Conservation (phyloP, 306 rosid genomes). For the Quercus agrifolia region DNA sequence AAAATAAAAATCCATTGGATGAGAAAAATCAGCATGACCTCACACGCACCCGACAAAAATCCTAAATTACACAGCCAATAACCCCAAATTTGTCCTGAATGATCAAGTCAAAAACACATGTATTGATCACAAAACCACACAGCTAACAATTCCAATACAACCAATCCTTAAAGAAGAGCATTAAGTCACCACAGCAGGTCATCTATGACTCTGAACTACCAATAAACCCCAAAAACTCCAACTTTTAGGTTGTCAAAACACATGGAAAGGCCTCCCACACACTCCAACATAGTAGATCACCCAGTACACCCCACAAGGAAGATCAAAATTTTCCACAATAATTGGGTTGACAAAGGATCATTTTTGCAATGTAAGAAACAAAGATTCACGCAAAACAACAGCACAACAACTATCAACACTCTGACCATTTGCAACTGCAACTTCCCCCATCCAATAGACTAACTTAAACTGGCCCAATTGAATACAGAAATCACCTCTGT, state of each 20-base stretch:
- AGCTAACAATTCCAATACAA: neutral
- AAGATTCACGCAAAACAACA: constrained; percentile 25
- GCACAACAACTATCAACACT: neutral
- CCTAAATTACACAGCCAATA: neutral
- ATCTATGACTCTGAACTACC: neutral
- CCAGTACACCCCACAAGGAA: constrained; percentile 13
- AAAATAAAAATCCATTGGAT: constrained; percentile 7
- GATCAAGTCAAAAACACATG: constrained; percentile 1
- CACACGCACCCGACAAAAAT: constrained; percentile 18
- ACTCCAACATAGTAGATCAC: constrained; percentile 1
- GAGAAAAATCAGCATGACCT: neutral
- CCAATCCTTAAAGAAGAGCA: constrained; percentile 13
- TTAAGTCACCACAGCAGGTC: constrained; percentile 2
- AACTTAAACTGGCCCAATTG: neutral
- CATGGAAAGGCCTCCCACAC: neutral
- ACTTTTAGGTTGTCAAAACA: constrained; percentile 9
- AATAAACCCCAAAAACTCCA: constrained; percentile 7
- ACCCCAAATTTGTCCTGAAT: neutral
- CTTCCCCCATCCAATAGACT: constrained; percentile 14
- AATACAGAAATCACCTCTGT: neutral
- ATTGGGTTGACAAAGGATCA: constrained; percentile 12
- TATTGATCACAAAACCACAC: neutral
- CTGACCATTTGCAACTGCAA: constrained; percentile 16
- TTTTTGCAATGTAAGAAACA: neutral
- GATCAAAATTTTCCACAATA: constrained; percentile 4